phyloP scores from a whole-genome alignment of 2,329 filamentous ascomycete genomes.

The Ascosphaera pollenicola region DNA sequence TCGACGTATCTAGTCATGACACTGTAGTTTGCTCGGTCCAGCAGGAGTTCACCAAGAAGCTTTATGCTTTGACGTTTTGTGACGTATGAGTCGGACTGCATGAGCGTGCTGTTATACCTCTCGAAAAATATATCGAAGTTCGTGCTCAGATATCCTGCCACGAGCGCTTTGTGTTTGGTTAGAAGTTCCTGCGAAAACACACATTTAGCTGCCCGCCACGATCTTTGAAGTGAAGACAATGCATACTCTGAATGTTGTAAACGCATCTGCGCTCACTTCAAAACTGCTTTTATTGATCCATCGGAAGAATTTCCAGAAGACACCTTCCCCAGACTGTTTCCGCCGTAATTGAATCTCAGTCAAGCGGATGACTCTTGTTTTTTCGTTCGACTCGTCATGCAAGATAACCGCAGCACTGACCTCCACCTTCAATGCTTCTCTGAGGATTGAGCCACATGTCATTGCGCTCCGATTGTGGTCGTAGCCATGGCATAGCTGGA shows the following conservation, averaged over 20 bases:
- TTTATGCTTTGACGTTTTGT: slow-evolving; percentile 98
- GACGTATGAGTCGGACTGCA: slow-evolving; percentile 89
- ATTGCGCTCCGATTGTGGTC: slow-evolving; percentile 79
- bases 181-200: slow-evolving; percentile 48
- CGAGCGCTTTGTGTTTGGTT: slow-evolving; percentile 79
- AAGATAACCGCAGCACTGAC: slow-evolving; percentile 76
- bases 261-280: slow-evolving; percentile 91
- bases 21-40: slow-evolving; percentile 90
- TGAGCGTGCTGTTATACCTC: slow-evolving; percentile 66
- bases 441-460: slow-evolving; percentile 68
- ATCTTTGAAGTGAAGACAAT: neutral
- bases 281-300: slow-evolving; percentile 97
- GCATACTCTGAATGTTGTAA: slow-evolving; percentile 80
- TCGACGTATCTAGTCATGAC: slow-evolving; percentile 98
- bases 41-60: slow-evolving; percentile 76
- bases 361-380: slow-evolving; percentile 54
- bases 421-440: slow-evolving; percentile 80
- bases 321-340: slow-evolving; percentile 54
- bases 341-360: slow-evolving; percentile 55
- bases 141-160: slow-evolving; percentile 64
- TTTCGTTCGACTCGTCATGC: slow-evolving; percentile 65
- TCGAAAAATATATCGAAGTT: slow-evolving; percentile 91
- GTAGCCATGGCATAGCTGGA: slow-evolving; percentile 76
- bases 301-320: slow-evolving; percentile 93
- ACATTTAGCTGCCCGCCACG: neutral